These are phyloP conservation scores for Sporothrix pseudoabietina DNA, from an alignment of 2,329 filamentous ascomycete genomes.

Conservation along the genomic window DNA sequence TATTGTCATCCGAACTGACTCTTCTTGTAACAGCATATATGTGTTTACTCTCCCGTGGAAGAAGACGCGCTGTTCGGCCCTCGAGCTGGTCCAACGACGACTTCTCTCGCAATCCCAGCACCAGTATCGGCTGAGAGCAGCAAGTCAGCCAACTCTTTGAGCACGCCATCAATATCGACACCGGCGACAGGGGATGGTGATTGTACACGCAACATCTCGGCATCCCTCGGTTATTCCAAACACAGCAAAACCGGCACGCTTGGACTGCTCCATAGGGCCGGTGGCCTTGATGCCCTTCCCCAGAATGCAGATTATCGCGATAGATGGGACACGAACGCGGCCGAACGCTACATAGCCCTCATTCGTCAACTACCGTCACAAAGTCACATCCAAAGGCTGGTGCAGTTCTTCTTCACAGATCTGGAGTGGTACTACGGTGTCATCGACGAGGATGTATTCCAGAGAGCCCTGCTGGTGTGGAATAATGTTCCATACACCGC, in stretches of 20 bases:
- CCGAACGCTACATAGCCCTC: background rate
- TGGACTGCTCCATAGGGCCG: background rate
- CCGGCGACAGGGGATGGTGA: background rate
- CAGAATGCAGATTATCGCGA: background rate
- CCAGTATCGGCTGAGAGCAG: background rate
- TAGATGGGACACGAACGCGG: background rate
- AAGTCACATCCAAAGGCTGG: background rate
- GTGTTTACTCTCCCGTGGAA: background rate
- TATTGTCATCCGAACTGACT: background rate
- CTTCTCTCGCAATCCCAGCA: background rate
- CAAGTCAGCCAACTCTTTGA: background rate
- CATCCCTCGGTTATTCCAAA: constrained; percentile 7
- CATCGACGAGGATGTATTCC: constrained; percentile 7
- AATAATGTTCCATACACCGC: background rate
- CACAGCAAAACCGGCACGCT: constrained; percentile 12
- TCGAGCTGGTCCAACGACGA: background rate
- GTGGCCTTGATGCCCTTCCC: background rate
- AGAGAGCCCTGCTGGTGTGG: background rate
- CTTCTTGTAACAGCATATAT: background rate
- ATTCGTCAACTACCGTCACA: constrained; percentile 16
- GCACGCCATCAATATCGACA: background rate
- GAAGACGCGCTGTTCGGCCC: background rate
- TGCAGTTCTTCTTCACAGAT: constrained; percentile 14
- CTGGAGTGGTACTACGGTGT: constrained; percentile 18
- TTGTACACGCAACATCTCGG: background rate